Evolutionary conservation across 2,329 filamentous ascomycete genomes (phyloP), one percentile per base, ranked within the genome.

Genomic region (Colletotrichum sp.): DNA sequence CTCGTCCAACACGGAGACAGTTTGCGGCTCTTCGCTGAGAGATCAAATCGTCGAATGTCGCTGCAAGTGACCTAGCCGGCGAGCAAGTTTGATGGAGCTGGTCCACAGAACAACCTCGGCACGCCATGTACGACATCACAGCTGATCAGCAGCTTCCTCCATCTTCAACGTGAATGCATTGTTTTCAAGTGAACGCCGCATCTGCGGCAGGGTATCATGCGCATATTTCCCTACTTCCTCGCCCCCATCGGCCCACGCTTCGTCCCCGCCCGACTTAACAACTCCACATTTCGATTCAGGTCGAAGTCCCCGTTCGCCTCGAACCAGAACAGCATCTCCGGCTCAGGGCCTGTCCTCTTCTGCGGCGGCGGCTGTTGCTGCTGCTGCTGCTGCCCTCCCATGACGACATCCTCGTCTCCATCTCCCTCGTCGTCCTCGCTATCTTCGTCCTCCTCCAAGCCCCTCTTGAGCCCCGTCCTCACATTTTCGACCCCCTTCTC

Each of bases 401-500:
- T 80, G 78, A 62, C 86, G 1, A 85, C 87, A 2, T 86, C 87
- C 1, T 88, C 89, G 8, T 90, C 89, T 0, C 89, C 90, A 0
- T 90, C 90, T 0, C 91, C 90, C 0, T 92, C 92, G 0, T 90
- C 88, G 0, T 93, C 91, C 2, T 93, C 92, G 4, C 90, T 90
- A 0, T 88, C 87, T 1, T 87, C 86, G 1, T 89, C 87, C 26
- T 89, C 88, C 65, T 89, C 88, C 15, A 92, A 80, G 4, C 84
- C 87, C 79, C 91, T 89, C 81, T 84, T 89, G 81, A 97, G 83
- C 0, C 95, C 95, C 1, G 95, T 96, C 48, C 92, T 89, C 62
- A 96, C 93, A 79, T 92, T 93, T 80, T 94, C 90, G 13, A 93
- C 83, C 8, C 95, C 95, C 75, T 83, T 79, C 75, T 90, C 91